Evolutionary conservation across 2,329 filamentous ascomycete genomes (phyloP), one percentile per base, ranked within the genome.

Genomic region (Trichoderma atroviride): DNA sequence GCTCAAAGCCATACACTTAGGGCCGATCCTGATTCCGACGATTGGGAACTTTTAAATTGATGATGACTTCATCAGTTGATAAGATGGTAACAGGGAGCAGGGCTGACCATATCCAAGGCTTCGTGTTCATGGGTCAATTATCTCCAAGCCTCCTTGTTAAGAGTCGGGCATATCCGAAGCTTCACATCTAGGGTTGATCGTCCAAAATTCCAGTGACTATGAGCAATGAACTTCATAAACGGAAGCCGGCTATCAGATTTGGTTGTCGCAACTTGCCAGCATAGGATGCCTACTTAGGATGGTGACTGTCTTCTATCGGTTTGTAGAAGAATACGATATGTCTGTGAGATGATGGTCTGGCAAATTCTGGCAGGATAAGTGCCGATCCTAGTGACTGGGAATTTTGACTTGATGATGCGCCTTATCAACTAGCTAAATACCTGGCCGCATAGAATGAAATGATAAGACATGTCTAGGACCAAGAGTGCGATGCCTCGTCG

Each of bases 401-500:
- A 53, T n/a, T 31, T 4, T 52, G 31, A 31, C 22, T 43, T 29
- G 5, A 64, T 59, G 24, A 35, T 16, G 22, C n/a, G 14, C 14
- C 22, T 35, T 29, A 50, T 52, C 59, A n/a, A 69, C 29, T 67
- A 57, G 60, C 27, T 16, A 52, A 63, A 65, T 67, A 57, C 61
- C 47, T 68, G 29, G 31, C 57, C 33, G 68, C 67, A 62, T 13
- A 59, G 61, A 69, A 68, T 37, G 58, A 69, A 59, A 67, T 13
- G 55, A 53, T 62, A 69, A 72, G 71, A 75, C 72, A 75, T 72
- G 72, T 73, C 70, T 75, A 47, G 52, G 33, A 70, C 62, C 43
- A 63, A 69, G 29, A 24, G 22, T 14, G 27, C n/a, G 31, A 16
- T 27, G 5, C 37, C 29, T 58, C 29, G 53, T 13, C 16, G 50